Evolutionary conservation across 2,329 filamentous ascomycete species (phyloP), one percentile per base, ranked within the genome.

Genomic region (Fusarium euwallaceae): DNA sequence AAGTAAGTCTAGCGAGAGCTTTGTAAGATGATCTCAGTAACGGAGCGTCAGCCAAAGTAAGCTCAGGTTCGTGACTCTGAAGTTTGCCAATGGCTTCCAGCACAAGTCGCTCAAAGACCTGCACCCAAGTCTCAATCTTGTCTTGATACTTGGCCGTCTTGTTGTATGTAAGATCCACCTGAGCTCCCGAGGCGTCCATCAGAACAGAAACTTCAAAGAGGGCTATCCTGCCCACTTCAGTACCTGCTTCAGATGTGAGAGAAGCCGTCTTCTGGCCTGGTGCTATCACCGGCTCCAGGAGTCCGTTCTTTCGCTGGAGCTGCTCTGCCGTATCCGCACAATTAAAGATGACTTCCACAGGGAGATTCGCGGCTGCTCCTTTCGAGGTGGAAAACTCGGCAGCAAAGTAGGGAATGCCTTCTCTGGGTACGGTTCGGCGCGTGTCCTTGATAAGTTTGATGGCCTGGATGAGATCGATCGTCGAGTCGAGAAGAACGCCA

Each of bases 341-440:
- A 66, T 86, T 91, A 78, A 92, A 91, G 37, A 90, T 84, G 41
- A 92, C 83, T 78, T 92, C 90, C 58, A 91, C 85, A 0, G 88
- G 88, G 69, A 84, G 84, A 45, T 87, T 85, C 2, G 82, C 76
- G 1, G 79, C 72, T 0, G 79, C 72, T 1, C 76, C 79, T n/a
- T 80, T 76, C 2, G 80, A 61, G 43, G 83, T 79, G 65, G 84
- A 83, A 73, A 87, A 83, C 53, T 83, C 80, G 4, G 86, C 84
- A 0, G 84, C 83, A 71, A 90, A 91, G 69, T 89, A 88, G 0
- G 85, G 82, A 7, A 86, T 81, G 2, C 88, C 88, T 20, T 84
- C 86, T 7, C 82, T 82, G 0, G 84, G 79, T 3, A 88, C 82
- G 1, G 82, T 79, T 11, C 86, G 83, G 1, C 89, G 84, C 0